Evolutionary conservation across 176 grass and related monocot species (phyloP), one percentile per base, ranked within the genome.

Genomic region (Melocanna baccifera): DNA sequence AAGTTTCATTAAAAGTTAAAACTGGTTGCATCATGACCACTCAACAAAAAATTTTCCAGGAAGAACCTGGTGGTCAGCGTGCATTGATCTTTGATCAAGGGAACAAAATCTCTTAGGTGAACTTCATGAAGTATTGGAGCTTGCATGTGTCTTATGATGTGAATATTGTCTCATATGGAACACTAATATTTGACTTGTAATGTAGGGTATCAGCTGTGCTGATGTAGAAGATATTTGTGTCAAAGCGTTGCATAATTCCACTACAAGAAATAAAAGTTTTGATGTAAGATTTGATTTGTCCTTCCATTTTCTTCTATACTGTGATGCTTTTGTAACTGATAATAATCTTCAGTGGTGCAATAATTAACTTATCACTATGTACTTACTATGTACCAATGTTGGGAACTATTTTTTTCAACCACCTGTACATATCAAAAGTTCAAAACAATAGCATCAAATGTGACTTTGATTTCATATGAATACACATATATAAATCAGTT

Each of bases 191-290:
- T 23, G 50, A 57, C 43, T 65, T 67, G 19, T 9, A 82, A 76
- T 89, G 65, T 81, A 99, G 96, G 86, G 78, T 73, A 96, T 99
- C 86, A 96, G 96, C 80, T 99, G 96, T 42, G 96, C 93, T 47
- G 96, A 99, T 87, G 96, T 96, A 69, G 96, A 93, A 85, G 96
- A 99, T 84, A 99, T 96, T 22, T 99, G 96, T 79, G 96, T 98
- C 45, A 95, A 98, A 83, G 96, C 91, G 16, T 84, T 98, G 91
- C 93, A 99, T 79, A 93, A 99, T 85, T 99, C 96, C 72, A 94
- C 96, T 45, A 93, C 91, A 42, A 99, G 96, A 86, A 96, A 99
- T 83, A 99, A n/a, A n/a, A n/a, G n/a, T n/a, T n/a, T n/a, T n/a
- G n/a, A n/a, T n/a, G n/a, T n/a, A n/a, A n/a, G n/a, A 84, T 79